Evolutionary conservation across 148 eudicot genomes (phyloP).

Genomic region (Nyssa sinensis): DNA sequence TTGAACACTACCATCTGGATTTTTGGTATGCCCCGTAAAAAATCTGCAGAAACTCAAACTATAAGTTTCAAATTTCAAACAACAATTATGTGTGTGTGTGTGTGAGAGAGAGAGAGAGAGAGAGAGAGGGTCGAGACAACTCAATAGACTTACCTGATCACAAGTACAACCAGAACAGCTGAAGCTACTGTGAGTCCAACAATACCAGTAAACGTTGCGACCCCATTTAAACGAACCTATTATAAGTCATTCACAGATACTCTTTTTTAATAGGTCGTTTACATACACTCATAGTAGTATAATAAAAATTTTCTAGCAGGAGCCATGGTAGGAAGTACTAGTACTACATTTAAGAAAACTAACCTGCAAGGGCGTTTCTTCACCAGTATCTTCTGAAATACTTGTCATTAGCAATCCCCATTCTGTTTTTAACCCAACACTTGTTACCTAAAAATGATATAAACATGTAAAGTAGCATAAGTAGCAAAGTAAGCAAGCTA

Average conservation of each 20-base stretch:
- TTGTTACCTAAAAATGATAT: conserved; percentile 61
- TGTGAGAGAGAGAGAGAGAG: no score
- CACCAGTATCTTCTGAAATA: no score
- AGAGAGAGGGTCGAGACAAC: no score
- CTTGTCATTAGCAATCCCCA: conserved; percentile 99
- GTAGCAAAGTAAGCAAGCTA: no score
- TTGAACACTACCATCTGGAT: conserved; percentile 37
- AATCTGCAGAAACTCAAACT: conserved; percentile 36
- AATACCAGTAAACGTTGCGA: conserved; percentile 90
- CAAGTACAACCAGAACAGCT: conserved; percentile 63
- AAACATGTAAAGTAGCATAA: not conserved
- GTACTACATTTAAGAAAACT: not conserved
- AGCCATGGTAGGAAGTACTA: not conserved
- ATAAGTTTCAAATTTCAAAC: not conserved
- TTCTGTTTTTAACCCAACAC: conserved; percentile 93
- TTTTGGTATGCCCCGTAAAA: conserved; percentile 79
- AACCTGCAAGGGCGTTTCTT: no score
- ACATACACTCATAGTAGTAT: not conserved
- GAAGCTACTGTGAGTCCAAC: conserved; percentile 80
- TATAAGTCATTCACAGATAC: no score
- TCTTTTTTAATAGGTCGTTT: conserved; percentile 1
- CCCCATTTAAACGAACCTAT: conserved; percentile 90
- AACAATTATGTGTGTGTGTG: no score
- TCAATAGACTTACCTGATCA: no score
- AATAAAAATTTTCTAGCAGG: not conserved